Percentiles rank a stretch among this genome's conserved stretches.
Evolutionary conservation across 1,284 basidiomycete genomes (phyloP).

Genomic region (Ustilago tritici): DNA sequence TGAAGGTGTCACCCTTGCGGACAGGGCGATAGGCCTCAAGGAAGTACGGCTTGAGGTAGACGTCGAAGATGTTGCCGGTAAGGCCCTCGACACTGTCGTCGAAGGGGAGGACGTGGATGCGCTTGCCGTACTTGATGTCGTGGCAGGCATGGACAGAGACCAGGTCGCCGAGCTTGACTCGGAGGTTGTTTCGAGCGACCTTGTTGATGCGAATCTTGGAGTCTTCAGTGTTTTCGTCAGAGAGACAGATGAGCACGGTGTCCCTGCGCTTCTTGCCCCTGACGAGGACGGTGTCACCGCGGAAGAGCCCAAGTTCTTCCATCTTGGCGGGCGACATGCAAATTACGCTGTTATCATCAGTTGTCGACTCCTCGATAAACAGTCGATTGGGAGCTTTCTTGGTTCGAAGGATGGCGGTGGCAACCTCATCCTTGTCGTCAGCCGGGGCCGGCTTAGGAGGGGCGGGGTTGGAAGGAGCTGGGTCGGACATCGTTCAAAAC

Average conservation of each 20-base stretch:
- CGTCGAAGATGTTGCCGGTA: constrained; percentile 98
- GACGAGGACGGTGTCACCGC: constrained; percentile 79
- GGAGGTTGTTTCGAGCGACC: constrained; percentile 97
- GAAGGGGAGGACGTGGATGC: constrained; percentile 95
- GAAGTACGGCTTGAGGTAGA: constrained; percentile 99
- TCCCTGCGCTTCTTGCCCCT: constrained; percentile 92
- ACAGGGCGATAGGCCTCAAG: constrained; percentile 97
- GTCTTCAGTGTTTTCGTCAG: constrained; percentile 95
- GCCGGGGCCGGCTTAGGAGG: constrained; percentile 29
- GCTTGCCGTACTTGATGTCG: constrained; percentile 99
- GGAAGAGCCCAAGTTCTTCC: constrained; percentile 93
- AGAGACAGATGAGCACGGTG: constrained; percentile 89
- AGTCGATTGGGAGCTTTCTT: constrained; percentile 67
- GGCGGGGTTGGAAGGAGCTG: constrained; percentile 35
- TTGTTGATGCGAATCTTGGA: constrained; percentile 97
- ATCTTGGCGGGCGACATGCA: constrained; percentile 95
- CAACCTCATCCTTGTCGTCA: constrained; percentile 64
- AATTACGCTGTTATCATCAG: constrained; percentile 77
- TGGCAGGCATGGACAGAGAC: constrained; percentile 94
- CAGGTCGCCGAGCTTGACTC: constrained; percentile 96
- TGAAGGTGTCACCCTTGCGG: constrained; percentile 97
- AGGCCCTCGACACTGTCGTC: constrained; percentile 97
- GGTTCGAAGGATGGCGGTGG: constrained; percentile 66
- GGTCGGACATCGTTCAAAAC: constrained; percentile 48
- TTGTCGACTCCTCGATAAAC: constrained; percentile 69